These are phyloP conservation scores for Populus simonii DNA, from an alignment of 345 rosid genomes.

Conservation along the genomic window DNA sequence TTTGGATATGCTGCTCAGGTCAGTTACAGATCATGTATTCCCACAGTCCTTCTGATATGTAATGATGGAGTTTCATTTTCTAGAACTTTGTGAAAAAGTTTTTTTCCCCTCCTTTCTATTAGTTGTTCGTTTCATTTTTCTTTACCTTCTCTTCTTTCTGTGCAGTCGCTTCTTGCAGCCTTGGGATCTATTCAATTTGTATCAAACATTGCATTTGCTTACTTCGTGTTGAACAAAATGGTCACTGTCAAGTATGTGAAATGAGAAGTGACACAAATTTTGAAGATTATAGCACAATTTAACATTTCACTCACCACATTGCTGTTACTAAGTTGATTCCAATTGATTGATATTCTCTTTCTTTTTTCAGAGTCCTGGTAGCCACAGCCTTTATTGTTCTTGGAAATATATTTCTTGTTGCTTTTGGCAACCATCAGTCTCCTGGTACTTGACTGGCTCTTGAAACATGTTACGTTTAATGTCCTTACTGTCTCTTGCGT, in stretches of 20 bases:
- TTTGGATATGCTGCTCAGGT: conserved; percentile 99
- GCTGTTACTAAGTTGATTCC: conserved; percentile 4
- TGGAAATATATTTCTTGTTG: conserved; percentile 91
- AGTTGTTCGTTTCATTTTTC: background rate
- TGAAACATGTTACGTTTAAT: background rate
- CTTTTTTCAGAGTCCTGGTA: conserved; percentile 62
- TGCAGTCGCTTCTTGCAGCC: conserved; percentile 98
- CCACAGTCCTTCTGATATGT: background rate
- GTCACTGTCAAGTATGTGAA: conserved; percentile 86
- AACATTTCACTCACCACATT: background rate
- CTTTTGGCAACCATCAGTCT: conserved; percentile 97
- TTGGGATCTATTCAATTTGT: conserved; percentile 95
- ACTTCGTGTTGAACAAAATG: conserved; percentile 82
- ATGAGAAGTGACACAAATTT: conserved; percentile 24
- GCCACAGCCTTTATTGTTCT: conserved; percentile 95
- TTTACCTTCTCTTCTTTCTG: conserved; percentile 13
- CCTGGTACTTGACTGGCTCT: conserved; percentile 67
- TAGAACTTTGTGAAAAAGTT: background rate
- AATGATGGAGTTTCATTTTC: background rate
- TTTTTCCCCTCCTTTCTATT: conserved; percentile 3
- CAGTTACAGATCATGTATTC: conserved; percentile 12
- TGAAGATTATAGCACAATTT: conserved; percentile 2
- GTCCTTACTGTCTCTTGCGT: background rate
- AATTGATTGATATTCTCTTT: conserved; percentile 14
- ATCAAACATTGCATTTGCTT: conserved; percentile 95